Conservation (phyloP, 2,329 filamentous ascomycete species). For the Didymellaceae sp. region DNA sequence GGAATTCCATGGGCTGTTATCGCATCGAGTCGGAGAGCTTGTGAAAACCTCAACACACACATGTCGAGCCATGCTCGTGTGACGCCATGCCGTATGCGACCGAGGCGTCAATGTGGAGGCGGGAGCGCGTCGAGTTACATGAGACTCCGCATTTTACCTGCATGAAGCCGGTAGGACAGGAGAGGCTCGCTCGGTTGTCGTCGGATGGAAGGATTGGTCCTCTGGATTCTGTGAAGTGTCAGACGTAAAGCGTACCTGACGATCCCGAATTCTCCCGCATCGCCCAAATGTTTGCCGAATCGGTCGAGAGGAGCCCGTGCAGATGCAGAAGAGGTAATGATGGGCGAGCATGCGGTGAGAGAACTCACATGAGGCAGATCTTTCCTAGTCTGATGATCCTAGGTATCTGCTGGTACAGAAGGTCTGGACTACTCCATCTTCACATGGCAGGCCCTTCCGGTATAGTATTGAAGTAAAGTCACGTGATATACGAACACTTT, state of each 20-base stretch:
- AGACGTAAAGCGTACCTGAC: conserved; percentile 14
- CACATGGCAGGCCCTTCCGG: background rate
- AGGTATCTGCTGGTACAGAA: background rate
- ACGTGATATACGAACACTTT: background rate
- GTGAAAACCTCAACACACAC: conserved; percentile 10
- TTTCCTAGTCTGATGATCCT: background rate
- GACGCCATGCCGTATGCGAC: conserved; percentile 18
- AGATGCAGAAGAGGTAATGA: conserved; percentile 5
- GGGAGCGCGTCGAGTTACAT: conserved; percentile 9
- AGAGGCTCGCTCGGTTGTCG: conserved; percentile 25
- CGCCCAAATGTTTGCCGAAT: conserved; percentile 20
- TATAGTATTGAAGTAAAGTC: background rate
- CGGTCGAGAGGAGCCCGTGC: conserved; percentile 19
- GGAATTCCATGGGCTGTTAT: conserved; percentile 4
- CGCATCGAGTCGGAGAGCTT: conserved; percentile 7
- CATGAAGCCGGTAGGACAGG: conserved; percentile 12
- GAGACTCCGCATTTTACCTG: conserved; percentile 8
- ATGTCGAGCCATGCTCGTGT: conserved; percentile 17
- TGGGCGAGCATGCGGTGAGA: conserved; percentile 13
- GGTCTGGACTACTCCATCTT: background rate
- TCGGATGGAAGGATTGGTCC: conserved; percentile 23
- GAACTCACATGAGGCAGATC: background rate
- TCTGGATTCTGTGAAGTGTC: conserved; percentile 21
- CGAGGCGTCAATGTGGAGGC: conserved; percentile 16
- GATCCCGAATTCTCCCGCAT: conserved; percentile 23